Conservation (phyloP, 768 basidiomycete genomes). For the Podaxis sp. region DNA sequence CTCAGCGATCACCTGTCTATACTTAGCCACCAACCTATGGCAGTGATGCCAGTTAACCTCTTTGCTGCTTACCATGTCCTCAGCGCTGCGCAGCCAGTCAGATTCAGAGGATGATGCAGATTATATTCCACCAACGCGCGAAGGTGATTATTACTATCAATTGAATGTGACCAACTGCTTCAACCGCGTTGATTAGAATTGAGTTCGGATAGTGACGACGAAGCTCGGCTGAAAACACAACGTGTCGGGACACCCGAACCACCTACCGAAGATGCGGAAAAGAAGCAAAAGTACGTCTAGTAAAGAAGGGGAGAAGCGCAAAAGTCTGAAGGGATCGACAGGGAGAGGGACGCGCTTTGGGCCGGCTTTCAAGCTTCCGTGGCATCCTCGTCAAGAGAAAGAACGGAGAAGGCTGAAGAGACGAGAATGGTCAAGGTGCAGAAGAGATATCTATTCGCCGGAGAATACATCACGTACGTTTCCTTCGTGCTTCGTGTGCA, state of each 20-base stretch:
- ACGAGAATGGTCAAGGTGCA: constrained; percentile 61
- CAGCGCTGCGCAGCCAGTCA: constrained; percentile 28
- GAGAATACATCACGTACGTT: constrained; percentile 70
- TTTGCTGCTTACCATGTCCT: neutral
- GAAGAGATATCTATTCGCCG: constrained; percentile 73
- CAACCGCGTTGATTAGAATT: neutral
- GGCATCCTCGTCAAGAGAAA: constrained; percentile 24
- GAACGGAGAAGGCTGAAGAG: constrained; percentile 19
- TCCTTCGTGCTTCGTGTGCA: constrained; percentile 5
- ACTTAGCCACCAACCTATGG: neutral
- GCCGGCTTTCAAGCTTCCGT: constrained; percentile 65
- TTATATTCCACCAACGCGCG: constrained; percentile 57
- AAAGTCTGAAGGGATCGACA: constrained; percentile 25
- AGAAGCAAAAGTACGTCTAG: constrained; percentile 43
- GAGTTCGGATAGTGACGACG: constrained; percentile 20
- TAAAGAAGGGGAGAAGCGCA: neutral
- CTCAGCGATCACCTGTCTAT: neutral
- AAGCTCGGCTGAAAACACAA: neutral
- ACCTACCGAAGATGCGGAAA: constrained; percentile 34
- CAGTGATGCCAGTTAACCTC: too few relatives aligned
- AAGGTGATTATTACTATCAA: constrained; percentile 26
- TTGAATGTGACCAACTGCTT: neutral
- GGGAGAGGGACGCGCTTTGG: constrained; percentile 68
- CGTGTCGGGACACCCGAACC: neutral
- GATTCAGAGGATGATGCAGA: constrained; percentile 75